Evolutionary conservation across 306 rosid genomes (phyloP).

Genomic region (Casuarina cunninghamiana): DNA sequence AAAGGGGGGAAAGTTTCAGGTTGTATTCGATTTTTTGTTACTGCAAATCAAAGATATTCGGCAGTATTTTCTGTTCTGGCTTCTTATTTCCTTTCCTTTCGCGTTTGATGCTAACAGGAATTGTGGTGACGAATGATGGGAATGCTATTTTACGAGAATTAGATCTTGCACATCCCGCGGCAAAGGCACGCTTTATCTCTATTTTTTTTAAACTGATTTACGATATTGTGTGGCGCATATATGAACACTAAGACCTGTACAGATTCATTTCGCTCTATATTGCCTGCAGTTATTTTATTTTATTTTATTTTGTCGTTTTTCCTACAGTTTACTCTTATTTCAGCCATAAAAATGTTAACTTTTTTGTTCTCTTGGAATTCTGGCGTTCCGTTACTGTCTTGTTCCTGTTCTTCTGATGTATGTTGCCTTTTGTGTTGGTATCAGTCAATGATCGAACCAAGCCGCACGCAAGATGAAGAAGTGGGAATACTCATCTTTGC

Average conservation of each 20-base stretch:
- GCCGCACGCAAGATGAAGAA: conserved; percentile 98
- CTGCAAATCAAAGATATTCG: neutral
- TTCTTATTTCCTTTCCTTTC: neutral
- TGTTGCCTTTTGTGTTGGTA: conserved; percentile 23
- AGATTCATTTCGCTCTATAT: too few relatives aligned
- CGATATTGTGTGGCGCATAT: conserved; percentile 4
- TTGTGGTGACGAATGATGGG: conserved; percentile 97
- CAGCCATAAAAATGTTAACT: neutral
- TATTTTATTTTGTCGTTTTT: neutral
- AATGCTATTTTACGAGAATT: conserved; percentile 94
- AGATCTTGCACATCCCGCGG: conserved; percentile 97
- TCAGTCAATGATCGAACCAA: conserved; percentile 94
- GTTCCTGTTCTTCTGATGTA: conserved; percentile 20
- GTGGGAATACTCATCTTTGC: conserved; percentile 43
- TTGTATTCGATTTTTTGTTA: neutral
- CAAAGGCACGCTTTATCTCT: conserved; percentile 62
- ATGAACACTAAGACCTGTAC: too few relatives aligned
- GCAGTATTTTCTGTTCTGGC: neutral
- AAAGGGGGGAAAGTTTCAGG: too few relatives aligned
- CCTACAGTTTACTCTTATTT: neutral
- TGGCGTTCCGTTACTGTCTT: conserved; percentile 14
- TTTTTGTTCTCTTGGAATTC: conserved; percentile 9
- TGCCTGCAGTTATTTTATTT: neutral
- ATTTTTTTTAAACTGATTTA: neutral
- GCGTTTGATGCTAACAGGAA: conserved; percentile 49